Conservation (phyloP, 192 early-diverging fungal genomes). For the Linnemannia hyalina region DNA sequence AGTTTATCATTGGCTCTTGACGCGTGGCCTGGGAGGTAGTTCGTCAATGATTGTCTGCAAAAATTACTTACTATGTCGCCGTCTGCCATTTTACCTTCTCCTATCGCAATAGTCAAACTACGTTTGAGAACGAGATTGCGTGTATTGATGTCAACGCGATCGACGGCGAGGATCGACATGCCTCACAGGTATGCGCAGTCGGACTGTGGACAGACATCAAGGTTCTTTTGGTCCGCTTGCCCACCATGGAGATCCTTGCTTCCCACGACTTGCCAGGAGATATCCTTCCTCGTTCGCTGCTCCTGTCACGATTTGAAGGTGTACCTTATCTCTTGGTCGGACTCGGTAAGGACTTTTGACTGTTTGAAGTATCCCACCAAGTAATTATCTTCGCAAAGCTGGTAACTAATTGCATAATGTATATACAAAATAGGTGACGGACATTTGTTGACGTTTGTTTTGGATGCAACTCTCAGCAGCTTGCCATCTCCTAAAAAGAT, state of each 20-base stretch:
- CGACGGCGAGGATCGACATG: slow-evolving; percentile 27
- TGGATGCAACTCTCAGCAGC: slow-evolving; percentile 57
- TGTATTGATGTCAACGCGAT: slow-evolving; percentile 77
- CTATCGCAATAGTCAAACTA: slow-evolving; percentile 45
- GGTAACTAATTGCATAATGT: neutral
- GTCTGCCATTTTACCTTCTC: neutral
- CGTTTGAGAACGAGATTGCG: slow-evolving; percentile 76
- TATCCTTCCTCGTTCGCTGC: slow-evolving; percentile 78
- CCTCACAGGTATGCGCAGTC: slow-evolving; percentile 69
- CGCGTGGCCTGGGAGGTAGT: neutral
- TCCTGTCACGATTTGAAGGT: slow-evolving; percentile 72
- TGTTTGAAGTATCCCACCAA: neutral
- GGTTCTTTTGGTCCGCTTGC: slow-evolving; percentile 71
- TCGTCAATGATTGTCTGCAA: neutral
- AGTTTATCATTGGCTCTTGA: neutral
- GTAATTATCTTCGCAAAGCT: neutral
- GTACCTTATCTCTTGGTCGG: slow-evolving; percentile 82
- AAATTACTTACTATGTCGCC: neutral
- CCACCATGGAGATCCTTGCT: slow-evolving; percentile 62
- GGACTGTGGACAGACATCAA: slow-evolving; percentile 81
- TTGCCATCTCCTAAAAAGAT: slow-evolving; percentile 71
- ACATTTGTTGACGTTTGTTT: slow-evolving; percentile 77
- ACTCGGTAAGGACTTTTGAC: slow-evolving; percentile 63
- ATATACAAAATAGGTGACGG: slow-evolving; percentile 75
- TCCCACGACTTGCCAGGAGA: slow-evolving; percentile 64